A percentile compares a stretch with the other conserved stretches of the same genome.
Conservation (phyloP, 164 flowering plant species). For the Buxus sempervirens region DNA sequence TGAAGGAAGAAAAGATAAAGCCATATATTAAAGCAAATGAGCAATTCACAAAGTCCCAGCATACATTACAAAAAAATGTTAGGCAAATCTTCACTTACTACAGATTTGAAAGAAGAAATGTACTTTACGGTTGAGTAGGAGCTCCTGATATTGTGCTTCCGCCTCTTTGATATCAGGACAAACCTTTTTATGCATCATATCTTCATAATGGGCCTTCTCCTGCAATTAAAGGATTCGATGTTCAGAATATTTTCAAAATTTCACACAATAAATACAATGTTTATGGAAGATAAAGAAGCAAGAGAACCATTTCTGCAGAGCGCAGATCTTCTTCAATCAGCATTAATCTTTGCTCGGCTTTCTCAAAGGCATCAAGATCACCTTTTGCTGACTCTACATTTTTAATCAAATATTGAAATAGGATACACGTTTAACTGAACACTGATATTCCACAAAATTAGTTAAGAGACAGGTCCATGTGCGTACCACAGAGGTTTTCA, state of each 20-base stretch:
- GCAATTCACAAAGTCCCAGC: not conserved
- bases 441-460: not conserved
- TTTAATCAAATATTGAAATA: conserved; percentile 2
- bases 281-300: not conserved
- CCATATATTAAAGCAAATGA: too few relatives aligned
- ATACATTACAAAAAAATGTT: not conserved
- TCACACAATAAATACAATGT: not conserved
- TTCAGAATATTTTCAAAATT: conserved; percentile 1
- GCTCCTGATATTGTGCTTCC: conserved; percentile 43
- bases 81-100: not conserved
- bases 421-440: not conserved
- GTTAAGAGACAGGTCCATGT: conserved; percentile 1
- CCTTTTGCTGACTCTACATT: conserved; percentile 70
- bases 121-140: conserved; percentile 54
- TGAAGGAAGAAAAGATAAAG: too few relatives aligned
- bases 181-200: conserved; percentile 54
- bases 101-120: not conserved
- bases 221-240: conserved; percentile 22
- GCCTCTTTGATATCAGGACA: conserved; percentile 58
- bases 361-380: conserved; percentile 62
- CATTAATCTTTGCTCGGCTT: conserved; percentile 53
- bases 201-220: conserved; percentile 73
- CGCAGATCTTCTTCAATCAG: conserved; percentile 44
- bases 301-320: conserved; percentile 45
- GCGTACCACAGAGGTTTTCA: conserved; percentile 64